These are phyloP conservation scores for Selaginella tamariscina DNA, from an alignment of 75 land plant genomes.

Conservation along the genomic window DNA sequence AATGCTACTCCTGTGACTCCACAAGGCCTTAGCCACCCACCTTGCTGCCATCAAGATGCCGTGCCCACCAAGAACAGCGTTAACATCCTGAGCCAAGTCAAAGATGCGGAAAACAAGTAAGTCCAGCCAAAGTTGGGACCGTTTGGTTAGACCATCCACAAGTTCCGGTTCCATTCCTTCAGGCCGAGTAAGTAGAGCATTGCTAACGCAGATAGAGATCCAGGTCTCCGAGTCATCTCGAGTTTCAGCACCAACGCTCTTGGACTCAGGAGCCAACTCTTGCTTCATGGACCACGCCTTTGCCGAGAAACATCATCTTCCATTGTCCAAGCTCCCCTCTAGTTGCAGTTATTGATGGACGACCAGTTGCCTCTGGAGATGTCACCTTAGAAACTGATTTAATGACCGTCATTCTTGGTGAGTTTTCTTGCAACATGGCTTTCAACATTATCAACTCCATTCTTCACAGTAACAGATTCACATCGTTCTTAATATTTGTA, in stretches of 20 bases:
- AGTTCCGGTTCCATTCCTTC: not conserved
- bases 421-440: not conserved
- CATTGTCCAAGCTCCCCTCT: not conserved
- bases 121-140: too few species aligned
- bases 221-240: not conserved
- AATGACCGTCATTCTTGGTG: not conserved
- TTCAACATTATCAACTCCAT: not conserved
- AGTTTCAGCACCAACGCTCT: not conserved
- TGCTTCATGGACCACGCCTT: not conserved
- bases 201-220: not conserved
- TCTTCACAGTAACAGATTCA: too few species aligned
- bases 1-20: not conserved
- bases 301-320: not conserved
- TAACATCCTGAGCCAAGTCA: not conserved
- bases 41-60: too few species aligned
- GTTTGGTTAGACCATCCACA: not conserved
- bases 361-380: not conserved
- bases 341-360: not conserved
- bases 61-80: too few species aligned
- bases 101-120: not conserved
- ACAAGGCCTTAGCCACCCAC: too few species aligned
- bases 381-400: not conserved
- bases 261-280: constrained; percentile 5
- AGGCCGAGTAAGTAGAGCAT: not conserved
- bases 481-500: too few species aligned